A percentile compares a stretch with the other conserved stretches of the same genome.
Conservation (phyloP, 2,329 filamentous ascomycete species). For the Chaetomium sp. region DNA sequence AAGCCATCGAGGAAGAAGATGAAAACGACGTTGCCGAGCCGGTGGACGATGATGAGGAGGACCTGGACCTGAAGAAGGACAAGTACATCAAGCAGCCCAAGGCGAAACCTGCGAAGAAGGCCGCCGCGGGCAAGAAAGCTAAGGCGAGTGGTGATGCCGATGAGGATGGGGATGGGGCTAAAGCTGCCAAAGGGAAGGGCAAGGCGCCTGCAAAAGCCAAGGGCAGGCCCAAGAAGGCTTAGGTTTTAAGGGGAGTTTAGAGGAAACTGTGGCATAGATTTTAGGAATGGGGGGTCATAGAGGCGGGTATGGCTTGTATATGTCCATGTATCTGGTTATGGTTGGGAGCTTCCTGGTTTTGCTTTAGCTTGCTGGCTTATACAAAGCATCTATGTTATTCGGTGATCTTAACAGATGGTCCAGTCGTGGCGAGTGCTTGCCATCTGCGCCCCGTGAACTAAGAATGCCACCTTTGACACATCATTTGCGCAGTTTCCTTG, state of each 20-base stretch:
- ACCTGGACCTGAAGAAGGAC: slow-evolving; percentile 82
- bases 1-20: slow-evolving; percentile 90
- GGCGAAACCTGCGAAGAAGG: slow-evolving; percentile 43
- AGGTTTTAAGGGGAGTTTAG: not conserved
- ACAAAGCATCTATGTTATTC: too few species aligned
- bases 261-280: too few species aligned
- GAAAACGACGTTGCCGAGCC: slow-evolving; percentile 56
- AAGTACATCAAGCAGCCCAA: slow-evolving; percentile 95
- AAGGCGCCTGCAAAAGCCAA: slow-evolving; percentile 38
- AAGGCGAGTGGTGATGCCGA: slow-evolving; percentile 39
- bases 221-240: slow-evolving; percentile 41
- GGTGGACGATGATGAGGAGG: slow-evolving; percentile 64
- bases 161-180: slow-evolving; percentile 43
- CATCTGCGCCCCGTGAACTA: too few species aligned
- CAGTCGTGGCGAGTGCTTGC: too few species aligned
- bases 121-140: slow-evolving; percentile 45
- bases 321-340: too few species aligned
- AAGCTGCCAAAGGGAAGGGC: slow-evolving; percentile 32
- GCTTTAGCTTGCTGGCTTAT: too few species aligned
- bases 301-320: too few species aligned
- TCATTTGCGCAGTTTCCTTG: too few species aligned
- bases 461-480: too few species aligned
- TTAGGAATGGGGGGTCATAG: too few species aligned
- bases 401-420: too few species aligned
- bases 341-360: too few species aligned